phyloP scores from a whole-genome alignment of 441 rosid genomes.

The Cnidoscolus chayamansa region DNA sequence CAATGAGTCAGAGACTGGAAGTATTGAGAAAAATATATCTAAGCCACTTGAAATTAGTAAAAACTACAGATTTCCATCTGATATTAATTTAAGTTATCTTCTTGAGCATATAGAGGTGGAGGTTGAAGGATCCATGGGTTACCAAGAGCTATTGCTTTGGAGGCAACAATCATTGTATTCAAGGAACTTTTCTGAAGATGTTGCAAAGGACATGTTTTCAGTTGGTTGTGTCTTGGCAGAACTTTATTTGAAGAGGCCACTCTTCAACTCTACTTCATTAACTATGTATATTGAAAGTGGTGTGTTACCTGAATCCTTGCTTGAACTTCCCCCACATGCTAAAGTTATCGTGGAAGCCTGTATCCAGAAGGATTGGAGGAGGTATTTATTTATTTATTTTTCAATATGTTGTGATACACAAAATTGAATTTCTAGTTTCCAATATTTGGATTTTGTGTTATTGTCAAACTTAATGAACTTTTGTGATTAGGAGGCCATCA shows the following conservation, averaged over 20 bases:
- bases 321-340: slow-evolving; percentile 73
- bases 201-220: slow-evolving; percentile 73
- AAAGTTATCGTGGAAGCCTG: slow-evolving; percentile 75
- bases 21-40: slow-evolving; percentile 22
- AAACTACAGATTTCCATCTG: slow-evolving; percentile 32
- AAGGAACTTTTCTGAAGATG: slow-evolving; percentile 37
- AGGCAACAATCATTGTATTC: slow-evolving; percentile 44
- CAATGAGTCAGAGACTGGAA: slow-evolving; percentile 28
- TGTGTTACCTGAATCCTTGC: slow-evolving; percentile 51
- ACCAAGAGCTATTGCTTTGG: slow-evolving; percentile 76
- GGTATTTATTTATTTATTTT: slow-evolving; percentile 34
- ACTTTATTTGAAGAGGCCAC: slow-evolving; percentile 70
- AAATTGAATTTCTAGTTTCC: slow-evolving; percentile 22
- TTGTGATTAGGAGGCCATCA: slow-evolving; percentile 70
- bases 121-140: slow-evolving; percentile 50
- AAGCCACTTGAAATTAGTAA: slow-evolving; percentile 36
- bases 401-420: background rate
- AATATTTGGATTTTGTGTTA: slow-evolving; percentile 6
- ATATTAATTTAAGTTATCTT: slow-evolving; percentile 56
- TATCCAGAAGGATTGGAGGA: slow-evolving; percentile 62
- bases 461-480: background rate
- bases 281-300: slow-evolving; percentile 48
- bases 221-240: slow-evolving; percentile 83
- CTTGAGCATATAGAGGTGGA: slow-evolving; percentile 64
- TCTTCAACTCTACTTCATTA: slow-evolving; percentile 68